Conservation (phyloP, 495 filamentous ascomycete species). For the Letharia lupina region DNA sequence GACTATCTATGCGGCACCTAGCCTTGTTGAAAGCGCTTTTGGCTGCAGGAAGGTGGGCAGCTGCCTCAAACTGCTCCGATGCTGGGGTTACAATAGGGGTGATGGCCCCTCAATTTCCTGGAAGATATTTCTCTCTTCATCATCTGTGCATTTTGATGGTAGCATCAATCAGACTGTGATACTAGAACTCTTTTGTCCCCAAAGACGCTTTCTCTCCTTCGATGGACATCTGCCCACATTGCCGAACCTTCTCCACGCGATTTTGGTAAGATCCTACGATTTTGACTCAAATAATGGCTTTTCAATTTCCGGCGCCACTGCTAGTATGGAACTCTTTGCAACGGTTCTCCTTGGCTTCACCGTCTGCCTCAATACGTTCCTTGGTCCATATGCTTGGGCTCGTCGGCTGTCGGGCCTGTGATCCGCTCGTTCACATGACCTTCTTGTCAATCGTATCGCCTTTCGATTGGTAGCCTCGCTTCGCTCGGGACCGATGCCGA, state of each 20-base stretch:
- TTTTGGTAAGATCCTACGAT: not conserved
- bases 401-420: not conserved
- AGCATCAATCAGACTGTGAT: not conserved
- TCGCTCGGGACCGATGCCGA: not conserved
- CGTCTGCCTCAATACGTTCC: not conserved
- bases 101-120: not conserved
- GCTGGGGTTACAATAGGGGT: not conserved
- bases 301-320: not conserved
- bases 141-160: not conserved
- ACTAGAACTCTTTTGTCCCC: not conserved
- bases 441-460: not conserved
- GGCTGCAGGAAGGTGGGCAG: not conserved
- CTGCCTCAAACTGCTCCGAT: not conserved
- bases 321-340: too few species aligned
- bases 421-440: not conserved
- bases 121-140: not conserved
- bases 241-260: not conserved
- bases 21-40: not conserved
- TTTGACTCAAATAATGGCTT: not conserved
- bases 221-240: not conserved
- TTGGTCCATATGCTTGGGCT: not conserved
- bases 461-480: not conserved
- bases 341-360: not conserved
- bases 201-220: not conserved
- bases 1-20: not conserved